Evolutionary conservation across 2,329 filamentous ascomycete species (phyloP), one percentile per base, ranked within the genome.

Genomic region (Fusarium oligoseptatum): DNA sequence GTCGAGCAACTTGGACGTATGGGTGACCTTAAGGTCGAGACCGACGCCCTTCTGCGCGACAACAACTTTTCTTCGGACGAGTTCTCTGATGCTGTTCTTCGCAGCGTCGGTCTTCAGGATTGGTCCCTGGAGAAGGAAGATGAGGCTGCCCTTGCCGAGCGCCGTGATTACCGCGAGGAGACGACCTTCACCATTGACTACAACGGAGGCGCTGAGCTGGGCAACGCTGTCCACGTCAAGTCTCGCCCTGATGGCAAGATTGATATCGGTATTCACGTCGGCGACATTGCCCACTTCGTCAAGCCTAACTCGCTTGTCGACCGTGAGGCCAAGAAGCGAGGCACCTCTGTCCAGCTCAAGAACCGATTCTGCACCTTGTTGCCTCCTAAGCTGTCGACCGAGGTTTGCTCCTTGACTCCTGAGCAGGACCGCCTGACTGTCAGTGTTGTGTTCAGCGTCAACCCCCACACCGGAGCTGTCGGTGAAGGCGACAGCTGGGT

Each of bases 1-100:
- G 95, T 98, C 64, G 97, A 99, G 85, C 95, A 98, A 85, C 92
- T 99, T 64, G 97, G 97, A 72, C 94, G 95, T 82, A 98, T 98
- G 94, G 97, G 97, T 76, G 95, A 99, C 82, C 89, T 98, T 77
- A 98, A 95, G 86, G 96, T 99, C 67, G 97, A 99, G 86, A 99
- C 97, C 3, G 97, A 99, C 86, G 97, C 97, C 67, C 90, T 99
- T 67, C 90, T 99, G 61, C 93, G 97, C 71, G 97, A 99, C 87
- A 99, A 99, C 89, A 99, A 99, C 87, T 99, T 99, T 81, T 94
- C 94, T 15, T 95, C 95, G 0, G 97, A 99, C 80, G 97, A 98
- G 76, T 99, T 99, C 83, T 97, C 96, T 6, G 97, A 99, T 80
- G 96, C 97, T 66, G 97, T 99, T 58, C 86, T 97, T 74, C 95